A percentile compares a stretch with the other conserved stretches of the same genome.
These are phyloP conservation scores for Dissoconium aciculare DNA, from an alignment of 2,329 filamentous ascomycete species.

Conservation along the genomic window DNA sequence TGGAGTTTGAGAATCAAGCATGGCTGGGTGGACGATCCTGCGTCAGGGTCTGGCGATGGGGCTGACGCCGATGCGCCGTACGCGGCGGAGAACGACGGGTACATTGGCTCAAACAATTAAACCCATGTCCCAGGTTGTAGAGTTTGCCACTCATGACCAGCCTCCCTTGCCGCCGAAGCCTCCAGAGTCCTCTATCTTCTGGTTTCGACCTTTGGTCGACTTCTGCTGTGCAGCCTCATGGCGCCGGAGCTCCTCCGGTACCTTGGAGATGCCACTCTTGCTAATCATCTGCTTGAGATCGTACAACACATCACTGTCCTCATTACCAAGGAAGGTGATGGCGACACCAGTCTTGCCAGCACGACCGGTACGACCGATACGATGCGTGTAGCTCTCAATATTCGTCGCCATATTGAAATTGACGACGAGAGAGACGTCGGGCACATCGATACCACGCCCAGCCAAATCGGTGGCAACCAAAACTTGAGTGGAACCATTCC, in stretches of 20 bases:
- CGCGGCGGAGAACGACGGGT: too few relatives aligned
- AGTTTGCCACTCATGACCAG: too few relatives aligned
- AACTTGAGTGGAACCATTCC: constrained; percentile 65
- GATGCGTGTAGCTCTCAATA: constrained; percentile 93
- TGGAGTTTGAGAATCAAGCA: constrained; percentile 15
- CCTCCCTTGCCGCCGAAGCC: constrained; percentile 25
- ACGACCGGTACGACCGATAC: constrained; percentile 91
- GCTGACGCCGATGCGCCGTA: constrained; percentile 2
- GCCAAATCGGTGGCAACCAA: constrained; percentile 92
- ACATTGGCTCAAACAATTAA: too few relatives aligned
- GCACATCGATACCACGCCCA: constrained; percentile 93
- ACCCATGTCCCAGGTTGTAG: too few relatives aligned
- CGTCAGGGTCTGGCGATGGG: constrained; percentile 2
- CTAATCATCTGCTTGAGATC: constrained; percentile 90
- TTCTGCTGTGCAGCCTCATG: constrained; percentile 84
- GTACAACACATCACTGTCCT: constrained; percentile 77
- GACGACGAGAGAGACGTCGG: constrained; percentile 81
- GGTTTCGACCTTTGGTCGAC: constrained; percentile 13
- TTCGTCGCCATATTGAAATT: constrained; percentile 97
- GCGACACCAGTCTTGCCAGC: constrained; percentile 93
- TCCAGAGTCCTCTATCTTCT: constrained; percentile 23
- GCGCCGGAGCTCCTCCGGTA: constrained; percentile 79
- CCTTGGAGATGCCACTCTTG: constrained; percentile 74
- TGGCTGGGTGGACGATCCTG: constrained; percentile 14
- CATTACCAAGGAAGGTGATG: constrained; percentile 84